Evolutionary conservation across 208 protist genomes (phyloP).

Genomic region (Leishmania tarentolae): DNA sequence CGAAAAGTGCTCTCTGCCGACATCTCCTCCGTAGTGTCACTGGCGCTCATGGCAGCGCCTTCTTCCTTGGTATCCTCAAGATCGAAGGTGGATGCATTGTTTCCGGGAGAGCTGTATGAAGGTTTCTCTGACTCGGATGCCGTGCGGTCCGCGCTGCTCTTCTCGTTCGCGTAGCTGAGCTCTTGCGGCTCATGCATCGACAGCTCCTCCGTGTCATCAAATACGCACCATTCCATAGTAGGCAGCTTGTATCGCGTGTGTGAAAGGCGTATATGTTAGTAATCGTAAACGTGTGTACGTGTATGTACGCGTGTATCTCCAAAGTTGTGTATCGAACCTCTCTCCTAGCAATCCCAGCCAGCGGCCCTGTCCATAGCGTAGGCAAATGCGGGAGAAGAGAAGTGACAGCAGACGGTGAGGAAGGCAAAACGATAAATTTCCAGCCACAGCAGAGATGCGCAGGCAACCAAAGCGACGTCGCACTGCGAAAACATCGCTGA

Average conservation of each 20-base stretch:
- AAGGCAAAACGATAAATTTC: background rate
- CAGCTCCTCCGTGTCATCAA: conserved; percentile 30
- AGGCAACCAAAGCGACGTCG: too few relatives aligned
- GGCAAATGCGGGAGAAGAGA: background rate
- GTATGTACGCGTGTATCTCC: background rate
- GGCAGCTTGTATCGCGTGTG: background rate
- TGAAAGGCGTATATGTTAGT: background rate
- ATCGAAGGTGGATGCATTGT: too few relatives aligned
- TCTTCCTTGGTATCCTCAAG: background rate
- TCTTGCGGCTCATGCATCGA: background rate
- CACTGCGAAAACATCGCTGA: background rate
- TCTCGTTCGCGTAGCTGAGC: background rate
- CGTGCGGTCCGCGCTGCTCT: background rate
- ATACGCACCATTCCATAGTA: conserved; percentile 19
- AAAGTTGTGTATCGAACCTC: background rate
- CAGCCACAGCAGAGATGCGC: too few relatives aligned
- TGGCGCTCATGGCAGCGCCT: too few relatives aligned
- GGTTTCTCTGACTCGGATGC: background rate
- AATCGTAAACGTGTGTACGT: background rate
- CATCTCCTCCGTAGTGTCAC: background rate
- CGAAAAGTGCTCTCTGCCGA: background rate
- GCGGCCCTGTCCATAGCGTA: background rate
- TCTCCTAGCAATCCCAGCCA: background rate
- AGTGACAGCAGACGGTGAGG: background rate
- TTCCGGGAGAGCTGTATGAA: background rate